A percentile compares a stretch with the other conserved stretches of the same genome.
Conservation (phyloP, 1,284 basidiomycete genomes). For the Exobasidium cylindrosporum region DNA sequence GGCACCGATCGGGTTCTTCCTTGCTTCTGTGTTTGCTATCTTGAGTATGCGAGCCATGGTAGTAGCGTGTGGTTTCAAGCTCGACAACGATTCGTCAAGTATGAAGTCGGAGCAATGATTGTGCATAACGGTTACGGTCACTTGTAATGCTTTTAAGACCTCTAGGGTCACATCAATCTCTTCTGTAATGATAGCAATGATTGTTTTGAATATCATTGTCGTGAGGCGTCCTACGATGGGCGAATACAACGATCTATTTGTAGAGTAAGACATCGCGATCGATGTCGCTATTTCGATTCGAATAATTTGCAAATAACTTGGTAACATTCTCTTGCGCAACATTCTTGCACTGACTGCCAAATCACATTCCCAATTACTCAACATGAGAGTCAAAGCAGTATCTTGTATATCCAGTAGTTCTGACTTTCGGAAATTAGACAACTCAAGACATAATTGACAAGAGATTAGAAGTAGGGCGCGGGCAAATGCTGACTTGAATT, state of each 20-base stretch:
- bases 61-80: too few species aligned
- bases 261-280: not conserved
- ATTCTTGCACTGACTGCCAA: not conserved
- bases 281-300: not conserved
- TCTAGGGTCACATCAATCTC: not conserved
- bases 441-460: not conserved
- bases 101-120: too few species aligned
- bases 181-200: not conserved
- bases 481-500: not conserved
- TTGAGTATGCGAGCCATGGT: too few species aligned
- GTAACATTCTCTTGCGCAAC: not conserved
- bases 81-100: too few species aligned
- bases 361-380: slow-evolving; percentile 15
- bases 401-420: slow-evolving; percentile 7
- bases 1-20: too few species aligned
- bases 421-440: not conserved
- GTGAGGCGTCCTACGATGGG: not conserved
- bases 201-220: not conserved
- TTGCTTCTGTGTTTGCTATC: too few species aligned
- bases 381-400: not conserved
- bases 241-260: not conserved
- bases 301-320: not conserved
- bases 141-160: not conserved
- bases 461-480: slow-evolving; percentile 8
- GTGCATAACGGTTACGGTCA: too few species aligned